A percentile compares a stretch with the other conserved stretches of the same genome.
Conservation (phyloP, 1,284 basidiomycete genomes). For the Cutaneotrichosporon dermatis region DNA sequence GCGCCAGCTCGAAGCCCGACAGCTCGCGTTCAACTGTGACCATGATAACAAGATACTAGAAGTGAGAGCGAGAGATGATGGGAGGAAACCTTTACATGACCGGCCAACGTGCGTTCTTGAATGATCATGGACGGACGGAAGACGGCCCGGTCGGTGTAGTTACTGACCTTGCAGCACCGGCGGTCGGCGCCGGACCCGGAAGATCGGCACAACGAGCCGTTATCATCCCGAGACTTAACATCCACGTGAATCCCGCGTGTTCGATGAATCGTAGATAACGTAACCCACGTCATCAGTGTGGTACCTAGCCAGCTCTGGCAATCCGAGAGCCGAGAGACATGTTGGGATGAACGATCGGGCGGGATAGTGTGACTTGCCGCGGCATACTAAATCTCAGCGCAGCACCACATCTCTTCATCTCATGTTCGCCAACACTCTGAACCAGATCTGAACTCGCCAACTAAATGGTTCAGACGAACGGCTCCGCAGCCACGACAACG, state of each 20-base stretch:
- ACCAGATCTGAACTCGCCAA: background rate
- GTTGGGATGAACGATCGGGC: background rate
- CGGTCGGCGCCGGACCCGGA: background rate
- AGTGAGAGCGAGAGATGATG: background rate
- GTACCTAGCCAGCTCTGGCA: no score
- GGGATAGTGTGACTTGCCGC: background rate
- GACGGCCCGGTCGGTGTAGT: background rate
- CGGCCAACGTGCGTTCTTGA: background rate
- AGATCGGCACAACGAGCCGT: background rate
- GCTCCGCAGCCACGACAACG: background rate
- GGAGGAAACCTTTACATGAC: background rate
- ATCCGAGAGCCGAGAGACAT: no score
- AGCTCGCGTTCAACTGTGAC: conserved; percentile 26
- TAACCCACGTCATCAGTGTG: no score
- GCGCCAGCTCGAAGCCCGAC: conserved; percentile 15
- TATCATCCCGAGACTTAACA: background rate
- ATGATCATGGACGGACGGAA: background rate
- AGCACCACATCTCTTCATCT: background rate
- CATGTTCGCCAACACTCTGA: background rate
- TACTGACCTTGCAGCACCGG: background rate
- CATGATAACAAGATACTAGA: conserved; percentile 9
- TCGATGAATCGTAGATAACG: no score
- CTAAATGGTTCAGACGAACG: background rate
- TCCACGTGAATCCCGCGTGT: background rate
- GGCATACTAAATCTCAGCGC: background rate